Conservation (phyloP, 2,329 filamentous ascomycete genomes). For the Colletotrichum orchidophilum region DNA sequence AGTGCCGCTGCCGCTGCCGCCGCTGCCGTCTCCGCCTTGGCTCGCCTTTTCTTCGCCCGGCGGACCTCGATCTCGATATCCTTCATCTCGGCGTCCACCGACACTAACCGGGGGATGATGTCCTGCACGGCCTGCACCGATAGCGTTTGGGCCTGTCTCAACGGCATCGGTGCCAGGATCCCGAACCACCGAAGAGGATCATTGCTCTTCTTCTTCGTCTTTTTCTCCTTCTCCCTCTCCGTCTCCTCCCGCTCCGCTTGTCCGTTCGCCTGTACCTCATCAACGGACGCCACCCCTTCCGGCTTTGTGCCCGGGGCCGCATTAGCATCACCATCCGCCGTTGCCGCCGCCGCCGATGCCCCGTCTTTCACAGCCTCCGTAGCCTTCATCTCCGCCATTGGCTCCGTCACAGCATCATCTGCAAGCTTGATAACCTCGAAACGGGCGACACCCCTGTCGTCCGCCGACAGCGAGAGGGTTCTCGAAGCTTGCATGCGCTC, state of each 20-base stretch:
- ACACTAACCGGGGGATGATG: conserved; percentile 65
- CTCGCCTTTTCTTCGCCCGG: conserved; percentile 64
- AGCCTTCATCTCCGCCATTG: neutral
- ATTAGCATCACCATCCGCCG: neutral
- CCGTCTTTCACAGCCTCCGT: conserved; percentile 24
- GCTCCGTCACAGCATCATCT: conserved; percentile 18
- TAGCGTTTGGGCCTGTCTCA: conserved; percentile 67
- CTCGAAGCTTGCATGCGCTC: conserved; percentile 74
- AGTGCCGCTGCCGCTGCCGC: conserved; percentile 33
- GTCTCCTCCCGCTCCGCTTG: conserved; percentile 23
- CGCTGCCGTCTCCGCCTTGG: conserved; percentile 54
- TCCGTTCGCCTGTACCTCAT: conserved; percentile 21
- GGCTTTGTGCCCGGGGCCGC: conserved; percentile 1
- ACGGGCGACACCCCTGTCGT: conserved; percentile 30
- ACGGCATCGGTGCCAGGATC: conserved; percentile 59
- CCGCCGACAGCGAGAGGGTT: conserved; percentile 46
- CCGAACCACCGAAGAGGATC: conserved; percentile 71
- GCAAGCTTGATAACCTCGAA: conserved; percentile 37
- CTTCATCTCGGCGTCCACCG: conserved; percentile 68
- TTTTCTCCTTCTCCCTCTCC: conserved; percentile 20
- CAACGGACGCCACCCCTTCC: neutral
- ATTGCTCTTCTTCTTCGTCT: conserved; percentile 29
- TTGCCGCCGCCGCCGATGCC: neutral
- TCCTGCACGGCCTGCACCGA: conserved; percentile 66
- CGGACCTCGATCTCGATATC: conserved; percentile 75